phyloP scores from a whole-genome alignment of 257 asterid genomes.

The Plectranthus barbatus region DNA sequence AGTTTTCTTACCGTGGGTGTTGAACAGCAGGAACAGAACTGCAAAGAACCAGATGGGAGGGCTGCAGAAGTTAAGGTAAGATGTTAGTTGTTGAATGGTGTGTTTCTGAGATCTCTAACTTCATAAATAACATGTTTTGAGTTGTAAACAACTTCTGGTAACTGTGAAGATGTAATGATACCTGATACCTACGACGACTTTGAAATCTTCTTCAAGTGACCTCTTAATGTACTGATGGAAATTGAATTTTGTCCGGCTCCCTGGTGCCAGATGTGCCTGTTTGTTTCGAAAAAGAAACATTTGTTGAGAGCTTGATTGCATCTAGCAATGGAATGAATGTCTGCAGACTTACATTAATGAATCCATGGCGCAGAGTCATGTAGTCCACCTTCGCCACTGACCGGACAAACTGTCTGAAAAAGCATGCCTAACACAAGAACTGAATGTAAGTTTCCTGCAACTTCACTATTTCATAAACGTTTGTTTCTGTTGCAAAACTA shows the following conservation, averaged over 20 bases:
- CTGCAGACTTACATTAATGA: constrained; percentile 31
- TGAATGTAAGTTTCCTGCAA: background rate
- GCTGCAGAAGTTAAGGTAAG: constrained; percentile 22
- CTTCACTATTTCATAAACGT: background rate
- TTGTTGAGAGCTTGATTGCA: background rate
- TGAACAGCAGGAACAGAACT: constrained; percentile 49
- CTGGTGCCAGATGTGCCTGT: constrained; percentile 58
- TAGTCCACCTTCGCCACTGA: constrained; percentile 56
- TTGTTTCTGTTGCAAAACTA: background rate
- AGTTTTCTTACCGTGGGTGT: constrained; percentile 52
- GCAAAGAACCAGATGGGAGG: constrained; percentile 64
- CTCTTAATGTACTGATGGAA: constrained; percentile 52
- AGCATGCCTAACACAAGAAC: constrained; percentile 39
- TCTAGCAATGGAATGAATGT: background rate
- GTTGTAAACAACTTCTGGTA: background rate
- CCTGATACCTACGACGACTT: constrained; percentile 59
- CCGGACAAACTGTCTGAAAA: constrained; percentile 49
- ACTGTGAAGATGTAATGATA: background rate
- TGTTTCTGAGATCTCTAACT: background rate
- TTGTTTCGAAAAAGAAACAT: background rate
- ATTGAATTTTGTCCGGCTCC: constrained; percentile 27
- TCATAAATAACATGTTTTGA: background rate
- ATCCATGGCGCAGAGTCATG: constrained; percentile 51
- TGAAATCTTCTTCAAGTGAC: constrained; percentile 58
- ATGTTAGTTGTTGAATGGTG: background rate